These are phyloP conservation scores for Neopestalotiopsis clavispora DNA, from an alignment of 2,329 filamentous ascomycete species.

Conservation along the genomic window DNA sequence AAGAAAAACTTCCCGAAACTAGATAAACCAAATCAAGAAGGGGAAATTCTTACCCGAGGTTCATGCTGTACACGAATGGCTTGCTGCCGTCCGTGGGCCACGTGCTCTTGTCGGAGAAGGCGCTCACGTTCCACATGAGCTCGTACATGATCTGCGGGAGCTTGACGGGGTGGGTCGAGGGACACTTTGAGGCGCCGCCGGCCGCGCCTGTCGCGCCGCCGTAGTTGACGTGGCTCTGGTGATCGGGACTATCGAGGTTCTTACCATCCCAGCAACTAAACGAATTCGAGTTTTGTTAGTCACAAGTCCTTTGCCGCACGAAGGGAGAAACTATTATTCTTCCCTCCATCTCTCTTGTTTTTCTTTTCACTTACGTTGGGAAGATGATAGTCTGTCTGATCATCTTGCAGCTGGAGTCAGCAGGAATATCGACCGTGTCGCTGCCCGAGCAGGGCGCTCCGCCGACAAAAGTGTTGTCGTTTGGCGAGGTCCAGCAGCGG, in stretches of 20 bases:
- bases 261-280: conserved; percentile 53
- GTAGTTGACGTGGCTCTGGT: conserved; percentile 53
- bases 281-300: conserved; percentile 27
- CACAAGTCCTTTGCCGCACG: conserved; percentile 29
- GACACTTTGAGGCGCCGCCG: conserved; percentile 51
- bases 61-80: conserved; percentile 50
- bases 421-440: conserved; percentile 56
- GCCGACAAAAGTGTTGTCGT: conserved; percentile 51
- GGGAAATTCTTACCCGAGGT: conserved; percentile 40
- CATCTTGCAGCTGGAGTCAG: conserved; percentile 51
- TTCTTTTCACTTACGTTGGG: conserved; percentile 38
- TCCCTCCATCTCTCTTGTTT: no score
- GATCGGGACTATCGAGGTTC: conserved; percentile 52
- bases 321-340: conserved; percentile 23
- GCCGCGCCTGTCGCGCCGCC: conserved; percentile 45
- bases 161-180: conserved; percentile 49
- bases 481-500: conserved; percentile 51
- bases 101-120: conserved; percentile 45
- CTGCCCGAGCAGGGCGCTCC: conserved; percentile 53
- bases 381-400: conserved; percentile 59
- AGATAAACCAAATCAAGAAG: background rate
- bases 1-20: background rate
- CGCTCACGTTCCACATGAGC: conserved; percentile 50
- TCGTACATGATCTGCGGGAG: conserved; percentile 55
- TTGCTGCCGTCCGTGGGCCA: conserved; percentile 49